Conservation (phyloP, 148 eudicot genomes). For the Drosera capensis region DNA sequence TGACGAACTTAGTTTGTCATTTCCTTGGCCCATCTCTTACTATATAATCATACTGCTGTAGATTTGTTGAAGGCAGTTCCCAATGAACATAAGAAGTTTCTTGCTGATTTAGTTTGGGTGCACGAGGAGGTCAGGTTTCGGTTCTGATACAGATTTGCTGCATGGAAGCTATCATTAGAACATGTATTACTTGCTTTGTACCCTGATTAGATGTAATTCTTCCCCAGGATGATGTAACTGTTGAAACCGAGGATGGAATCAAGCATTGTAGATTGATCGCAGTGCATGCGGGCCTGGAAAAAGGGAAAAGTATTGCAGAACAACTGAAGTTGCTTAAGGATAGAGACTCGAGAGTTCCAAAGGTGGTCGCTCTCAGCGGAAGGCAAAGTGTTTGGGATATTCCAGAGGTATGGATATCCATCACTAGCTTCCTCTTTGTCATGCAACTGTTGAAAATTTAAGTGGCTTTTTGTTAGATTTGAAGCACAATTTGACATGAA, state of each 20-base stretch:
- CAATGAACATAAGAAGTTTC: constrained; percentile 82
- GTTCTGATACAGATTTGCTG: neutral
- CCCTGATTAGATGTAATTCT: neutral
- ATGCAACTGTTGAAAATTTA: neutral
- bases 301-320: constrained; percentile 39
- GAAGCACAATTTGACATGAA: no score
- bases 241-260: constrained; percentile 52
- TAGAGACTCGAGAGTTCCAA: constrained; percentile 58
- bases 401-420: constrained; percentile 39
- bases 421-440: neutral
- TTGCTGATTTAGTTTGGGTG: constrained; percentile 79
- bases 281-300: constrained; percentile 77
- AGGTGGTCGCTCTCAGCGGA: constrained; percentile 68
- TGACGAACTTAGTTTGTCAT: no score
- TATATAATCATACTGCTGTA: no score
- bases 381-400: constrained; percentile 75
- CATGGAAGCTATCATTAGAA: no score
- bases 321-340: constrained; percentile 53
- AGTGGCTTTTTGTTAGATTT: neutral
- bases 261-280: constrained; percentile 61
- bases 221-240: constrained; percentile 47
- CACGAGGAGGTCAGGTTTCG: constrained; percentile 66
- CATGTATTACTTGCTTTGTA: no score
- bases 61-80: constrained; percentile 74
- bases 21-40: no score